Conservation (phyloP, 306 rosid genomes). For the Begonia loranthoides region DNA sequence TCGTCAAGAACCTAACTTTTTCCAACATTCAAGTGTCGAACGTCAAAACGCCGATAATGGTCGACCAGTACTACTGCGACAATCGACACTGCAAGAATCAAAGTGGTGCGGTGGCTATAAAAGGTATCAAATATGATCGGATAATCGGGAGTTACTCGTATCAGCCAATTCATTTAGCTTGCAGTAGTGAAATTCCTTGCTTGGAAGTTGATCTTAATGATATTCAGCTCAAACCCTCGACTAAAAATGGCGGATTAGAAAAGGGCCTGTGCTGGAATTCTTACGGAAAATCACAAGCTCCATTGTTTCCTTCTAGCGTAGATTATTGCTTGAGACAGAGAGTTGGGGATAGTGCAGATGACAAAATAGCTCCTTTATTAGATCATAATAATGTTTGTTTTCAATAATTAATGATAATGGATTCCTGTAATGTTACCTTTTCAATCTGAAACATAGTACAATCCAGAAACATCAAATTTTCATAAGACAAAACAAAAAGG, state of each 20-base stretch:
- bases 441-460: no score
- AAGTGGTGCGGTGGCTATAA: constrained; percentile 41
- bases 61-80: constrained; percentile 90
- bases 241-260: constrained; percentile 15
- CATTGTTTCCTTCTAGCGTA: constrained; percentile 50
- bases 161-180: constrained; percentile 66
- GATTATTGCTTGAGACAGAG: constrained; percentile 57
- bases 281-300: constrained; percentile 63
- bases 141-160: constrained; percentile 43
- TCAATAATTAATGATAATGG: no score
- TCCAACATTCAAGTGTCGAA: constrained; percentile 54
- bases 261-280: constrained; percentile 53
- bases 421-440: no score
- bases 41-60: constrained; percentile 57
- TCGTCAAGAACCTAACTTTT: constrained; percentile 77
- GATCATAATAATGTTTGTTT: no score
- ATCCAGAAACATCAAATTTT: no score
- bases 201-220: constrained; percentile 49
- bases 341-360: no score
- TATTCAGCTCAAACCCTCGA: constrained; percentile 56
- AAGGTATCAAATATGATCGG: constrained; percentile 44
- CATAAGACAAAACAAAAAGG: no score
- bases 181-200: constrained; percentile 72
- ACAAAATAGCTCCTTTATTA: no score
- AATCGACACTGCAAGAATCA: constrained; percentile 66